phyloP scores from a whole-genome alignment of 495 filamentous ascomycete genomes.

The Trichoderma asperelloides region DNA sequence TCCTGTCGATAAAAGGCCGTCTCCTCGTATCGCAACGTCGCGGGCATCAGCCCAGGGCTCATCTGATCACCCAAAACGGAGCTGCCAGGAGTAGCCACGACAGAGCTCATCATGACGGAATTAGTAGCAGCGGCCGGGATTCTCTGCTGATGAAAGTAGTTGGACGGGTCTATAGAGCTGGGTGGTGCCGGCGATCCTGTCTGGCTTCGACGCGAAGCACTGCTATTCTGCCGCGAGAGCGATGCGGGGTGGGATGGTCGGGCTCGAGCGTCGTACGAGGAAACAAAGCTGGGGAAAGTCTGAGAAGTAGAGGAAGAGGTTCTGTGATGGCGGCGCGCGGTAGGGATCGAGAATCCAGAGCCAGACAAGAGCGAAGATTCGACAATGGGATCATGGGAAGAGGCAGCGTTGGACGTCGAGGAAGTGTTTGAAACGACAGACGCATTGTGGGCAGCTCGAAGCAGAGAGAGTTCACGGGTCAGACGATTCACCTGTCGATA shows the following conservation, averaged over 20 bases:
- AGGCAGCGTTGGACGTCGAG: slow-evolving; percentile 47
- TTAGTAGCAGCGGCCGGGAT: not conserved
- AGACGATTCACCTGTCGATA: slow-evolving; percentile 72
- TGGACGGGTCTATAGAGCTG: slow-evolving; percentile 15
- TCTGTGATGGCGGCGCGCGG: slow-evolving; percentile 32
- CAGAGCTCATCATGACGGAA: slow-evolving; percentile 10
- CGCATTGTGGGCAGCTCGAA: slow-evolving; percentile 71
- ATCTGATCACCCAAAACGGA: slow-evolving; percentile 18
- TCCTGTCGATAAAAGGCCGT: slow-evolving; percentile 57
- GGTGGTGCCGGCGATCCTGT: slow-evolving; percentile 30
- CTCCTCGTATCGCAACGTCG: slow-evolving; percentile 62
- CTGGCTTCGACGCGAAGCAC: slow-evolving; percentile 33
- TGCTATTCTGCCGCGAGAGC: slow-evolving; percentile 37
- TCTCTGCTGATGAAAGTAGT: slow-evolving; percentile 24
- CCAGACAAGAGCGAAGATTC: slow-evolving; percentile 26
- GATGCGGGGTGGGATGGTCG: slow-evolving; percentile 22
- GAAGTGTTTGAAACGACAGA: slow-evolving; percentile 76
- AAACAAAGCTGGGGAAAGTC: slow-evolving; percentile 36
- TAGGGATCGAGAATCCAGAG: slow-evolving; percentile 31
- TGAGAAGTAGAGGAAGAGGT: slow-evolving; percentile 36
- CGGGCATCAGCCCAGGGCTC: slow-evolving; percentile 39
- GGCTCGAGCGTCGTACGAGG: slow-evolving; percentile 24
- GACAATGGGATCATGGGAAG: slow-evolving; percentile 28
- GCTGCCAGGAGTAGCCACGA: slow-evolving; percentile 25
- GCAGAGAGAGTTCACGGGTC: slow-evolving; percentile 70